Percentiles rank a stretch among this genome's conserved stretches.
phyloP scores from a whole-genome alignment of 164 flowering plant species.

The Nymphaea thermarum region DNA sequence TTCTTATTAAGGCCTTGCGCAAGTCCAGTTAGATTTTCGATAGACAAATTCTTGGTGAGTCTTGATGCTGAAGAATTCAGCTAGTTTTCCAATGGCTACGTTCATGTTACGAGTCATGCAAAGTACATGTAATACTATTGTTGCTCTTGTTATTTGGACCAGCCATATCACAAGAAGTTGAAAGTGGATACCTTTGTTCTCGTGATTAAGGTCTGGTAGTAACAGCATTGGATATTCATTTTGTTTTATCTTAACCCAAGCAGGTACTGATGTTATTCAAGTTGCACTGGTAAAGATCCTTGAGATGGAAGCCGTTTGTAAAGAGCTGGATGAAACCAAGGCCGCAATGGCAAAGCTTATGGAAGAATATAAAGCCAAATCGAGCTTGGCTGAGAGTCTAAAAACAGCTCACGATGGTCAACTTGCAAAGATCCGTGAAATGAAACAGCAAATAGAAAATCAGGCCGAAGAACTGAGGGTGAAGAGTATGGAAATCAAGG shows the following conservation, averaged over 20 bases:
- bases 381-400: constrained; percentile 36
- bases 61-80: too few species aligned
- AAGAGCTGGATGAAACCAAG: constrained; percentile 62
- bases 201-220: too few species aligned
- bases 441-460: constrained; percentile 32
- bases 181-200: too few species aligned
- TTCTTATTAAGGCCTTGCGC: too few species aligned
- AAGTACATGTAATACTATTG: too few species aligned
- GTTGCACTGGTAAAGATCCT: neutral
- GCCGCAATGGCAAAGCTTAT: constrained; percentile 51
- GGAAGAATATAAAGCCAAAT: constrained; percentile 26
- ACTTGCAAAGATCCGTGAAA: constrained; percentile 26
- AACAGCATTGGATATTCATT: too few species aligned
- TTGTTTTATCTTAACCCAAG: neutral
- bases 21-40: too few species aligned
- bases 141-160: too few species aligned
- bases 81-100: too few species aligned
- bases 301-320: constrained; percentile 34
- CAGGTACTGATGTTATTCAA: neutral
- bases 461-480: constrained; percentile 26
- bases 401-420: constrained; percentile 36
- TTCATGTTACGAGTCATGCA: too few species aligned
- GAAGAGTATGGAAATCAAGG: constrained; percentile 25
- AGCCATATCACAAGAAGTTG: too few species aligned
- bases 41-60: too few species aligned